Base-by-base conservation (phyloP, 306 rosid species). In the Lathyrus tuberosus region DNA sequence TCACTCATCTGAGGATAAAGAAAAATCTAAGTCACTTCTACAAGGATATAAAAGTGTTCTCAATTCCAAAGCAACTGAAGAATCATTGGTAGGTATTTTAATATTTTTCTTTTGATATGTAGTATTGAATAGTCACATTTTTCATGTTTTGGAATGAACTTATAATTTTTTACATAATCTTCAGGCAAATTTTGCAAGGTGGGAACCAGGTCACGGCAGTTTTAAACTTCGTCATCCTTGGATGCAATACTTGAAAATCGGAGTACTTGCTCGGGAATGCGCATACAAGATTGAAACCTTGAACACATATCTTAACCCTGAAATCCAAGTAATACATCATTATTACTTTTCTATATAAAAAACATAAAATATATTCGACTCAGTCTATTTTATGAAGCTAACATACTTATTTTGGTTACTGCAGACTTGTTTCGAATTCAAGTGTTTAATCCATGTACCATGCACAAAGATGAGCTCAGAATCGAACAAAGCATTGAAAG, bases 121-220 rank as follows among this genome's bases (percentile, higher is more conserved):
- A 11, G 3, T 53, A 37, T 53, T 54, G 4, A 28, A 14, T 46
- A 13, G 26, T 57, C 42, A 7, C 40, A 35, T 35, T 35, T 57
- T 73, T 51, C 47, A 33, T 51, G 20, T 49, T 56, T 13, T 15
- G 2, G 22, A 10, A 44, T 20, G 47, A 41, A 28, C 13, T 24
- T 12, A 42, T 15, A 42, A 28, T 35, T 46, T 17, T 17, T 47
- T 13, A 37, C 48, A 20, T 17, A 9, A 35, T 63, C 8, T 15
- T 6, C 78, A 93, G 98, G 95, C 87, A 70, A 94, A 87, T 81
- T 89, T 91, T 41, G 96, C 97, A 48, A 81, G 86, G 77, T 94
- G 97, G 98, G 99, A 94, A 70, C 99, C 97, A 26, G 88, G 89
- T 40, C 99, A 94, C 76, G 99, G 97, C 1, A 67, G 78, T 42